These are phyloP conservation scores for Citrus medica DNA, from an alignment of 345 rosid species.

Conservation along the genomic window DNA sequence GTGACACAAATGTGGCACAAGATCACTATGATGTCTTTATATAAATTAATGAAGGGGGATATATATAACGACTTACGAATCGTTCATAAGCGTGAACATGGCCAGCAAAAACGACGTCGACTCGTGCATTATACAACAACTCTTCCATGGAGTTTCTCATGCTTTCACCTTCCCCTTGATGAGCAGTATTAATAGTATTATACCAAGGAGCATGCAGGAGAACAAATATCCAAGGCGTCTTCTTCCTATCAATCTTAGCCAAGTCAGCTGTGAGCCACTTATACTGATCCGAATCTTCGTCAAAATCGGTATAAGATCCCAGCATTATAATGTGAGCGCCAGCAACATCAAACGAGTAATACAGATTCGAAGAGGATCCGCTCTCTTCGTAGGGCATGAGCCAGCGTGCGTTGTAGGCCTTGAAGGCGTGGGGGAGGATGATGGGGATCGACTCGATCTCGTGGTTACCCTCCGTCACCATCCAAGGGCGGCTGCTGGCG, in stretches of 20 bases:
- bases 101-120: constrained; percentile 80
- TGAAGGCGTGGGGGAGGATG: constrained; percentile 57
- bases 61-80: constrained; percentile 49
- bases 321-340: constrained; percentile 61
- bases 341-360: constrained; percentile 78
- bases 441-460: constrained; percentile 72
- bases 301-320: constrained; percentile 73
- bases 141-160: constrained; percentile 83
- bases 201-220: constrained; percentile 92
- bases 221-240: constrained; percentile 82
- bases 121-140: constrained; percentile 61
- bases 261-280: constrained; percentile 67
- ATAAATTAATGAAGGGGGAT: no score
- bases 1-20: no score
- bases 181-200: constrained; percentile 76
- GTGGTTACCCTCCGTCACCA: constrained; percentile 92
- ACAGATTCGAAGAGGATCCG: constrained; percentile 67
- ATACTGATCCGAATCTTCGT: constrained; percentile 60
- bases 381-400: constrained; percentile 77
- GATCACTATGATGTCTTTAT: no score
- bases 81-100: constrained; percentile 96
- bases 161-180: constrained; percentile 87
- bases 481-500: constrained; percentile 87
- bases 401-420: constrained; percentile 82
- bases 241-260: constrained; percentile 50